These are phyloP conservation scores for Craterostigma plantagineum DNA, from an alignment of 257 asterid species.

Conservation along the genomic window DNA sequence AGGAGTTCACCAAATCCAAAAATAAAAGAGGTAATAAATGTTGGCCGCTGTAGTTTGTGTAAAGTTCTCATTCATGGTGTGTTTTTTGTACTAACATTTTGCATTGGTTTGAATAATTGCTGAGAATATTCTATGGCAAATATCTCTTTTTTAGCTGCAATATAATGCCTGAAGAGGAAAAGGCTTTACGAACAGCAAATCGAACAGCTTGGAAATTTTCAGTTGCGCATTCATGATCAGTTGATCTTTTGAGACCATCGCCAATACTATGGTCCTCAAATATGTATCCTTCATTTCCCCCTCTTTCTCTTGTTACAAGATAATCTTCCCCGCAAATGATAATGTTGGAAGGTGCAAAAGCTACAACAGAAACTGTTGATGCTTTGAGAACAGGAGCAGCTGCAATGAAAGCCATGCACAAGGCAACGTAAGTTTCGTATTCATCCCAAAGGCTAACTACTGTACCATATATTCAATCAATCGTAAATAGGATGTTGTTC, in stretches of 20 bases:
- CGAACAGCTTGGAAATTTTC: slow-evolving; percentile 69
- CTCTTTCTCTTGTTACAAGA: too few relatives aligned
- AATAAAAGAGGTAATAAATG: slow-evolving; percentile 29
- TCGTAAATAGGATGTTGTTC: too few relatives aligned
- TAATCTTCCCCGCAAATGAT: slow-evolving; percentile 26
- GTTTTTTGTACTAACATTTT: too few relatives aligned
- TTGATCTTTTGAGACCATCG: slow-evolving; percentile 10
- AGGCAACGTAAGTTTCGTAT: slow-evolving; percentile 39
- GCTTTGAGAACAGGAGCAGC: slow-evolving; percentile 60
- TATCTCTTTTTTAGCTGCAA: slow-evolving; percentile 31
- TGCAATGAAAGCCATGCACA: slow-evolving; percentile 62
- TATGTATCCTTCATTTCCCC: too few relatives aligned
- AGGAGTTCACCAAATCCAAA: slow-evolving; percentile 29
- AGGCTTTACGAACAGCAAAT: slow-evolving; percentile 61
- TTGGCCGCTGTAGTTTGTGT: too few relatives aligned
- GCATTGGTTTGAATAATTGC: too few relatives aligned
- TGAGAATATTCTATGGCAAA: too few relatives aligned
- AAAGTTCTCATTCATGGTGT: too few relatives aligned
- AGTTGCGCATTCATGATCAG: slow-evolving; percentile 87
- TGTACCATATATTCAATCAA: too few relatives aligned
- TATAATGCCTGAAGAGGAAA: slow-evolving; percentile 80
- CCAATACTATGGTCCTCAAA: too few relatives aligned
- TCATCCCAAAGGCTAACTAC: too few relatives aligned
- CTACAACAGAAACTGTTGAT: slow-evolving; percentile 58
- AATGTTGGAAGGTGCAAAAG: slow-evolving; percentile 58